Evolutionary conservation across 345 rosid genomes (phyloP), one percentile per base, ranked within the genome.

Genomic region (Salix udensis): DNA sequence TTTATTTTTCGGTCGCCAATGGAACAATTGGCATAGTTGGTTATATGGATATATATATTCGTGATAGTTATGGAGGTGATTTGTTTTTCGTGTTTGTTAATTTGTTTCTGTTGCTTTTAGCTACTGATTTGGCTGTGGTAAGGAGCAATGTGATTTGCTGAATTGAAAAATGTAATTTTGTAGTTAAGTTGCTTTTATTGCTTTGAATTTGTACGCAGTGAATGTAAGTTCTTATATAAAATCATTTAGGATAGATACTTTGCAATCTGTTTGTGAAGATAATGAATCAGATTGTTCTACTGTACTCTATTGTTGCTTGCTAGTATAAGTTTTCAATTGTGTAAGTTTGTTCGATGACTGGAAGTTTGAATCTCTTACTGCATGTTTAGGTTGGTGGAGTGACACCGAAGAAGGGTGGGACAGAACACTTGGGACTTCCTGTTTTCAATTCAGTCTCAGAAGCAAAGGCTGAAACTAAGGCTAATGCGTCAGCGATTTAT

Each of bases 321-420:
- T 46, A 15, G 18, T 46, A 12, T 12, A 14, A 13, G n/a, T 72
- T 40, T 40, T 40, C 44, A 10, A 40, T 10, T 12, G 12, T 40
- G 13, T 40, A 40, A 40, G 46, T 11, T 42, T 42, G 46, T 10
- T 42, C 46, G 46, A 2, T 42, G 46, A 42, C 46, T 42, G 46
- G 46, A 12, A 3, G 12, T 77, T 12, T 28, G 39, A 31, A 10
- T 46, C 40, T 64, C 15, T 21, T 19, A 19, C 66, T 48, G 10
- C 42, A 67, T 62, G 28, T 50, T 72, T 28, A 96, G 99, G 99
- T 96, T 60, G 99, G 93, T 53, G 98, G 99, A 39, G 99, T 93
- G 80, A 96, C 99, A 72, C 99, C 98, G 1, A 93, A 93, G 89
- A 96, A 96, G 78, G 99, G 98, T 40, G 99, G 99, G 18, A 96